Evolutionary conservation across 805 yeast genomes (phyloP).

Genomic region (Candida morakotiae): DNA sequence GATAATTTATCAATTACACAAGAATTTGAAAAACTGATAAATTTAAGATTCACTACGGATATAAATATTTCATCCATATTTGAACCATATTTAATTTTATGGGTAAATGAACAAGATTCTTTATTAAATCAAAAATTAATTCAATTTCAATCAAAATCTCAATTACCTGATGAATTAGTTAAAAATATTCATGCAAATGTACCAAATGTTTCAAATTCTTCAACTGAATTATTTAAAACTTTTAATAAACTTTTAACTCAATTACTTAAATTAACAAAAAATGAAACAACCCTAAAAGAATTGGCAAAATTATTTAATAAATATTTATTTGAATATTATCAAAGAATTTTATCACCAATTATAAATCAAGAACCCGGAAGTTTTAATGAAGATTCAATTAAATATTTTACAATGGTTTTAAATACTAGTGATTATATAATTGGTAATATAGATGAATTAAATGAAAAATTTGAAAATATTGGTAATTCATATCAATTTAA

Average conservation of each 20-base stretch:
- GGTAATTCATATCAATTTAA: conserved; percentile 43
- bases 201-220: conserved; percentile 74
- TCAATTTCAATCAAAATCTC: conserved; percentile 58
- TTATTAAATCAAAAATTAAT: conserved; percentile 56
- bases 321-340: conserved; percentile 50
- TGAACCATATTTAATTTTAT: conserved; percentile 78
- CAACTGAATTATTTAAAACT: conserved; percentile 79
- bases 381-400: conserved; percentile 53
- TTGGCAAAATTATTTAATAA: conserved; percentile 59
- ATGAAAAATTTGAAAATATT: conserved; percentile 49
- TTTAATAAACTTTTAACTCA: conserved; percentile 74
- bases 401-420: conserved; percentile 64
- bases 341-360: conserved; percentile 29
- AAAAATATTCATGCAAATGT: conserved; percentile 40
- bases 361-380: conserved; percentile 35
- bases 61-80: conserved; percentile 59
- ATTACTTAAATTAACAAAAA: conserved; percentile 39
- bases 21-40: conserved; percentile 76
- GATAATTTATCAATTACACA: conserved; percentile 69
- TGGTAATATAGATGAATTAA: conserved; percentile 72
- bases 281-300: conserved; percentile 46
- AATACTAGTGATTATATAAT: conserved; percentile 91
- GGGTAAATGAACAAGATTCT: conserved; percentile 84
- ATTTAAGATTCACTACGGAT: conserved; percentile 25
- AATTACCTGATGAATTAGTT: conserved; percentile 41